Percentiles rank a stretch among this genome's conserved stretches.
These are phyloP conservation scores for Aspergillus fumigatiaffinis DNA, from an alignment of 2,329 filamentous ascomycete genomes.

Conservation along the genomic window DNA sequence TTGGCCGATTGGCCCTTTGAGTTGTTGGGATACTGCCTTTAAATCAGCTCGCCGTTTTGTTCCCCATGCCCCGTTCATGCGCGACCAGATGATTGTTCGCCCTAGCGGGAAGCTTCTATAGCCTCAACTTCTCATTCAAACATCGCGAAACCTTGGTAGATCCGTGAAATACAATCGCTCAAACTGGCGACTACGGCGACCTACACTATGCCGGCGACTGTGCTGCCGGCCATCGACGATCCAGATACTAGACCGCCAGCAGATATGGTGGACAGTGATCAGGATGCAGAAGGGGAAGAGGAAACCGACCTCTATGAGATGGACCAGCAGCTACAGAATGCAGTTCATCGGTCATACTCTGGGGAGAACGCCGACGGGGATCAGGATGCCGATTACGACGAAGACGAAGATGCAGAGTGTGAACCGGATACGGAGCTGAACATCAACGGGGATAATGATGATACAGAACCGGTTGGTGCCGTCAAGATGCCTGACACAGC, in stretches of 20 bases:
- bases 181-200: conserved; percentile 38
- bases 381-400: conserved; percentile 26
- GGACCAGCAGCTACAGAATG: conserved; percentile 38
- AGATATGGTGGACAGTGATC: conserved; percentile 38
- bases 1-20: neutral
- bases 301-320: conserved; percentile 40
- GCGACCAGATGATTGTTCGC: conserved; percentile 25
- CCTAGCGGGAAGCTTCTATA: conserved; percentile 23
- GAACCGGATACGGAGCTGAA: conserved; percentile 18
- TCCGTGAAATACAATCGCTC: conserved; percentile 14
- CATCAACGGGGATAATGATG: conserved; percentile 42
- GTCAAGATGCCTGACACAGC: conserved; percentile 34
- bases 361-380: conserved; percentile 28
- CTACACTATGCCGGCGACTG: conserved; percentile 39
- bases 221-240: conserved; percentile 37
- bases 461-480: conserved; percentile 36
- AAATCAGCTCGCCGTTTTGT: conserved; percentile 12
- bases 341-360: conserved; percentile 34
- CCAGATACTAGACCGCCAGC: conserved; percentile 27
- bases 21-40: conserved; percentile 10
- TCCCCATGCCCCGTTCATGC: conserved; percentile 24
- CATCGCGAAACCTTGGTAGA: conserved; percentile 15
- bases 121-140: conserved; percentile 15
- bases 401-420: conserved; percentile 30
- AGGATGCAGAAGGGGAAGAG: conserved; percentile 44